Evolutionary conservation across 192 early-diverging fungal species (phyloP).

Genomic region (Kappamyces sp.): DNA sequence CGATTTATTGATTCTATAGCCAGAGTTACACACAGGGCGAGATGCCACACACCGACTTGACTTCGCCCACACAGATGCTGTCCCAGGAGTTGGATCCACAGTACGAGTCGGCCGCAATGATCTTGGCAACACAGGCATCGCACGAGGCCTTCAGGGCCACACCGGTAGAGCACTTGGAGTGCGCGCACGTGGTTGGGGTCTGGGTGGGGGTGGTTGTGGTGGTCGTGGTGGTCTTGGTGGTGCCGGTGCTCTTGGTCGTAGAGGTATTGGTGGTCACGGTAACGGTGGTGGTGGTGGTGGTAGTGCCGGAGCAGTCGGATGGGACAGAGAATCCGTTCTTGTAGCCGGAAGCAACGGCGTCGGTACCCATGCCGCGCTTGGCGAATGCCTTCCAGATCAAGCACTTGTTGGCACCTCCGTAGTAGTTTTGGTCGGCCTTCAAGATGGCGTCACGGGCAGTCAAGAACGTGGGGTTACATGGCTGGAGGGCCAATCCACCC

Average conservation of each 20-base stretch:
- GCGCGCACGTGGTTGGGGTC: constrained; percentile 11
- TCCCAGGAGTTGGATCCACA: constrained; percentile 22
- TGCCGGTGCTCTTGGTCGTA: background rate
- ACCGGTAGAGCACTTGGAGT: constrained; percentile 21
- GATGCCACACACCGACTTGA: constrained; percentile 21
- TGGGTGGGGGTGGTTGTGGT: constrained; percentile 11
- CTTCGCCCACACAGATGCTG: constrained; percentile 21
- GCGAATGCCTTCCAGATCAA: constrained; percentile 39
- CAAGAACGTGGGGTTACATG: constrained; percentile 38
- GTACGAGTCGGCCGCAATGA: constrained; percentile 23
- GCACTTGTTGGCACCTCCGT: constrained; percentile 28
- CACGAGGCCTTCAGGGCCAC: constrained; percentile 12
- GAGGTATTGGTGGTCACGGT: background rate
- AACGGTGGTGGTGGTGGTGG: background rate
- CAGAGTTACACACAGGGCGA: too few relatives aligned
- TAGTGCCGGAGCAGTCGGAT: too few relatives aligned
- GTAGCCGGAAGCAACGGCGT: constrained; percentile 17
- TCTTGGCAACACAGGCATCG: constrained; percentile 27
- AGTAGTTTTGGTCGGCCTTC: constrained; percentile 22
- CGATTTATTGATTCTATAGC: too few relatives aligned
- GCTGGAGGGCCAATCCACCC: constrained; percentile 41
- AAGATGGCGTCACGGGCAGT: constrained; percentile 36
- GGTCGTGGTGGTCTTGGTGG: background rate
- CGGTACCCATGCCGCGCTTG: constrained; percentile 37
- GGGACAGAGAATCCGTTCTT: constrained; percentile 13